Conservation (phyloP, 441 rosid genomes). For the Erodium moschatum region DNA sequence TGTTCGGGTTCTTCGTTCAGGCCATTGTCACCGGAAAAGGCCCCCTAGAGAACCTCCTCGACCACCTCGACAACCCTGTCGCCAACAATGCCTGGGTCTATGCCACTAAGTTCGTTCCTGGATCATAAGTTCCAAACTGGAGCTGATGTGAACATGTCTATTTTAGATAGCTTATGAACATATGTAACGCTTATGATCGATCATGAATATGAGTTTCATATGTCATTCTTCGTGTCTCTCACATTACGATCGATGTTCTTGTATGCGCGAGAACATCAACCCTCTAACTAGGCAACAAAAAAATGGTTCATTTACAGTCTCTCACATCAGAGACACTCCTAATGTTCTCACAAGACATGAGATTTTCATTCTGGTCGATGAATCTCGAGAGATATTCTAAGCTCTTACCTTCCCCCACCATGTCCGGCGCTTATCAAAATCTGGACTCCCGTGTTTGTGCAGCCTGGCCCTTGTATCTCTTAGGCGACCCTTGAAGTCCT, state of each 20-base stretch:
- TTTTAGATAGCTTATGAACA: neutral
- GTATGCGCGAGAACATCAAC: neutral
- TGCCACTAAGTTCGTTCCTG: constrained; percentile 18
- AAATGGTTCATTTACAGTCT: neutral
- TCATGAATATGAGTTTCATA: neutral
- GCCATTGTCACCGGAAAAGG: constrained; percentile 18
- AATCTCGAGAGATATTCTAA: neutral
- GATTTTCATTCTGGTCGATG: neutral
- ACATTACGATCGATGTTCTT: too few species aligned
- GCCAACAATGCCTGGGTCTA: constrained; percentile 17
- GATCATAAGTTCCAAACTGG: neutral
- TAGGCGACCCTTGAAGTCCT: neutral
- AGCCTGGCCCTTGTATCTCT: constrained; percentile 2
- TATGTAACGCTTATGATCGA: neutral
- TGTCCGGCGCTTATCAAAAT: neutral
- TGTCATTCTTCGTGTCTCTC: neutral
- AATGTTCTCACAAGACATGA: neutral
- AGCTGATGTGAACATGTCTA: neutral
- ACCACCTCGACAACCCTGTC: constrained; percentile 14
- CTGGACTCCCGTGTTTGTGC: neutral
- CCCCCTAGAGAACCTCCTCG: constrained; percentile 14
- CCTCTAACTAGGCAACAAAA: neutral
- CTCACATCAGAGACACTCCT: neutral
- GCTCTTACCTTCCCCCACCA: constrained; percentile 2
- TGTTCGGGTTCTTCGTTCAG: constrained; percentile 18